Evolutionary conservation across 306 rosid species (phyloP).

Genomic region (Casuarina cunninghamiana): DNA sequence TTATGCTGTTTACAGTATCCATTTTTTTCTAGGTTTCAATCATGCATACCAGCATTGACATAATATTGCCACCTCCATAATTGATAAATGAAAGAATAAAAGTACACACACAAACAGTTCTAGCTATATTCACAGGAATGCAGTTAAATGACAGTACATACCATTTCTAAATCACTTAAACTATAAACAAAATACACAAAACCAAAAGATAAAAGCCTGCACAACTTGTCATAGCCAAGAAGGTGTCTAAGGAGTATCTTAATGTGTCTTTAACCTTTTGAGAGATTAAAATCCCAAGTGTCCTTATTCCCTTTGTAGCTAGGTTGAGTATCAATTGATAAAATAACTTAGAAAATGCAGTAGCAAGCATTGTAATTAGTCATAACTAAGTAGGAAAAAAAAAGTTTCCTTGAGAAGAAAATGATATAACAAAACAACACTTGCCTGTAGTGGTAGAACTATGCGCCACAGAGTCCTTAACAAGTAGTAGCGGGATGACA

Average conservation of each 20-base stretch:
- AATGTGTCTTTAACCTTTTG: not conserved
- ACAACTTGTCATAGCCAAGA: not conserved
- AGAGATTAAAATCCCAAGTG: not conserved
- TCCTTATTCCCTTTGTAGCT: no score
- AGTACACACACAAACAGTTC: not conserved
- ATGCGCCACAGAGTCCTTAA: slow-evolving; percentile 91
- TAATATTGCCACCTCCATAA: not conserved
- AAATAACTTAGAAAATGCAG: not conserved
- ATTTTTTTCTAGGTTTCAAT: not conserved
- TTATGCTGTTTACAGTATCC: not conserved
- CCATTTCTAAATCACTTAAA: not conserved
- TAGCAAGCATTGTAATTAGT: not conserved
- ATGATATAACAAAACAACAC: slow-evolving; percentile 33
- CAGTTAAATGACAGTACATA: not conserved
- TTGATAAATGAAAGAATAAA: not conserved
- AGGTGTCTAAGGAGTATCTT: not conserved
- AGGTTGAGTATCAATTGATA: not conserved
- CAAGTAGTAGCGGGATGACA: slow-evolving; percentile 87
- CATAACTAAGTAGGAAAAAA: slow-evolving; percentile 3
- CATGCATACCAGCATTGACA: not conserved
- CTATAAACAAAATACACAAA: not conserved
- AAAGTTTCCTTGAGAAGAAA: not conserved
- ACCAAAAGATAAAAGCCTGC: not conserved
- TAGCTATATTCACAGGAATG: not conserved
- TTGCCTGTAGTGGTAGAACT: slow-evolving; percentile 90